A percentile compares a stretch with the other conserved stretches of the same genome.
These are phyloP conservation scores for Micromonas pusilla DNA, from an alignment of 139 green algal species.

Conservation along the genomic window DNA sequence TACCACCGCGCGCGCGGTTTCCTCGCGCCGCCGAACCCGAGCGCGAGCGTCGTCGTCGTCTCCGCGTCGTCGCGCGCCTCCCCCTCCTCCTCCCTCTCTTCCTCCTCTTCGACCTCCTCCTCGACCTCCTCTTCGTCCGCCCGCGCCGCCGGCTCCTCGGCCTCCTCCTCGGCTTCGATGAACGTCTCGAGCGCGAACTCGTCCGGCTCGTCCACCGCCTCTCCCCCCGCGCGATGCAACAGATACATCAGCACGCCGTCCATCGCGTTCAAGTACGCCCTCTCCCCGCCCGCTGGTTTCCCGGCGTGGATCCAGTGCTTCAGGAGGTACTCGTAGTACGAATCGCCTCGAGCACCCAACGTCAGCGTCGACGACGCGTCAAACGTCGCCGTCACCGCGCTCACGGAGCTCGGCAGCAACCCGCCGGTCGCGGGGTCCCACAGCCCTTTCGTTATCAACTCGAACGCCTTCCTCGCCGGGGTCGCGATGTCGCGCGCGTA, in stretches of 20 bases:
- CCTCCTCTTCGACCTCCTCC: no score
- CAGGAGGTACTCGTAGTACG: constrained; percentile 74
- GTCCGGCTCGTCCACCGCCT: background rate
- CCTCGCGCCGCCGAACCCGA: no score
- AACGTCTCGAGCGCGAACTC: background rate
- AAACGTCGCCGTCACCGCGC: background rate
- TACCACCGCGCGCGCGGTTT: no score
- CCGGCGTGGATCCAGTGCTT: constrained; percentile 47
- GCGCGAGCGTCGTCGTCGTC: no score
- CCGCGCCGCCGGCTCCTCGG: no score
- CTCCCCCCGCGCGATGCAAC: background rate
- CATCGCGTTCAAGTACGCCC: background rate
- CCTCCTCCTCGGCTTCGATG: background rate
- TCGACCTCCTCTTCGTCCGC: no score
- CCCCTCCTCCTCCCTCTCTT: no score
- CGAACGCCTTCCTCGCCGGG: background rate
- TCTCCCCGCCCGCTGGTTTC: background rate
- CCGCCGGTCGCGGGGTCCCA: background rate
- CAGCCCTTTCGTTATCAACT: background rate
- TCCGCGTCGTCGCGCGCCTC: no score
- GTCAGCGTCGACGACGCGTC: constrained; percentile 26
- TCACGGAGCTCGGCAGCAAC: background rate
- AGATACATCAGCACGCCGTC: background rate
- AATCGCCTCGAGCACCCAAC: constrained; percentile 59
- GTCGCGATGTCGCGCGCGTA: background rate